phyloP scores from a whole-genome alignment of 257 asterid species.

The Lithospermum erythrorhizon region DNA sequence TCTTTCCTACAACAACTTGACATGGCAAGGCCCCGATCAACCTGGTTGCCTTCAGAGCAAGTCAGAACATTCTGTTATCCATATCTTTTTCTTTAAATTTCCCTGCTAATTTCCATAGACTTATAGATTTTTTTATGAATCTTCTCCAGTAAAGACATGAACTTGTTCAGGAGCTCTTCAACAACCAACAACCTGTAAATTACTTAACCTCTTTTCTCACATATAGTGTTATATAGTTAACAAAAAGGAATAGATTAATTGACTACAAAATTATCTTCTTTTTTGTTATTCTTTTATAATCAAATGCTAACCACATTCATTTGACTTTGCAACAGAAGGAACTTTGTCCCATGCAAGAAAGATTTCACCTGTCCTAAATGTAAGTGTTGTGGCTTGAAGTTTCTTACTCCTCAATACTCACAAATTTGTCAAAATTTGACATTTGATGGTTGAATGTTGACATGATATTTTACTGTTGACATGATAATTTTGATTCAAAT shows the following conservation, averaged over 20 bases:
- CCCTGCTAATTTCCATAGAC: neutral
- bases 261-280: neutral
- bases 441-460: neutral
- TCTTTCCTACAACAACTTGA: slow-evolving; percentile 81
- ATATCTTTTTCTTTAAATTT: neutral
- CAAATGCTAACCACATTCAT: slow-evolving; percentile 14
- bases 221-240: neutral
- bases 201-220: slow-evolving; percentile 10
- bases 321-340: slow-evolving; percentile 22
- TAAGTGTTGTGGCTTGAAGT: slow-evolving; percentile 11
- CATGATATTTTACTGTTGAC: no score
- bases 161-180: slow-evolving; percentile 70
- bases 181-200: slow-evolving; percentile 43
- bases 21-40: slow-evolving; percentile 59
- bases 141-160: slow-evolving; percentile 40
- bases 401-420: neutral
- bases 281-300: neutral
- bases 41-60: slow-evolving; percentile 51
- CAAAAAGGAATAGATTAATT: neutral
- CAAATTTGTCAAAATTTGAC: neutral
- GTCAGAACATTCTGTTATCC: slow-evolving; percentile 22
- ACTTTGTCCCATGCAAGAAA: slow-evolving; percentile 28
- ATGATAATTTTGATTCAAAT: no score
- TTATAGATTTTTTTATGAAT: neutral
- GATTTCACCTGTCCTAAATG: slow-evolving; percentile 28